Evolutionary conservation across 441 rosid genomes (phyloP), one percentile per base, ranked within the genome.

Genomic region (Adansonia rubrostipa): DNA sequence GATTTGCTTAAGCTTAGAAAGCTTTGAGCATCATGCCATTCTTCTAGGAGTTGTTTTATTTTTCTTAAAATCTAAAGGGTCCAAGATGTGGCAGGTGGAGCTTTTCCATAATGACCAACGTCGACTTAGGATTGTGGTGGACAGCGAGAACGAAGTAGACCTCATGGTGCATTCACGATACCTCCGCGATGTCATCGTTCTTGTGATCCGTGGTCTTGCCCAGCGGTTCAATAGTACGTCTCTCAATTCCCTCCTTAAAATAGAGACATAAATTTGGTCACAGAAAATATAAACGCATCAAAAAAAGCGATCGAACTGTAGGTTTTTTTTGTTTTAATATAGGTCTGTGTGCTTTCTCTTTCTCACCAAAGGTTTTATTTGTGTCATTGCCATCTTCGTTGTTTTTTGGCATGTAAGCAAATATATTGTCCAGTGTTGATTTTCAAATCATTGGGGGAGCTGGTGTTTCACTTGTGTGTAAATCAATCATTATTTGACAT

Each of bases 191-290:
- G 88, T 96, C 36, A 82, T 89, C 36, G 95, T 90, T 48, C 98
- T 94, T 50, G 97, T 91, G 71, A 92, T 94, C 48, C 92, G 97
- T 14, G 98, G 99, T 80, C 88, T 96, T 80, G 99, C 98, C 42
- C 99, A 94, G 83, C 85, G 95, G 24, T 96, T 96, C 86, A 96
- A 96, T 79, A 96, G 99, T 86, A 96, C 97, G 54, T 96, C 99
- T 68, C 97, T 96, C 84, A 93, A 94, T 83, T 90, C 98, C 53
- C 93, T 94, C 19, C 99, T 94, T 56, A 96, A 92, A 83, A 94
- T 92, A 75, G 99, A 92, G 77, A 83, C 94, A 73, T 92, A 83
- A 64, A 24, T 71, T 47, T 65, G 48, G 11, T 42, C 36, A 33
- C 7, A 73, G 62, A 75, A 11, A 22, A 72, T 68, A 80, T 79